Percentiles rank a stretch among this genome's conserved stretches.
Conservation (phyloP, 1,284 basidiomycete genomes). For the Trametes pubescens region DNA sequence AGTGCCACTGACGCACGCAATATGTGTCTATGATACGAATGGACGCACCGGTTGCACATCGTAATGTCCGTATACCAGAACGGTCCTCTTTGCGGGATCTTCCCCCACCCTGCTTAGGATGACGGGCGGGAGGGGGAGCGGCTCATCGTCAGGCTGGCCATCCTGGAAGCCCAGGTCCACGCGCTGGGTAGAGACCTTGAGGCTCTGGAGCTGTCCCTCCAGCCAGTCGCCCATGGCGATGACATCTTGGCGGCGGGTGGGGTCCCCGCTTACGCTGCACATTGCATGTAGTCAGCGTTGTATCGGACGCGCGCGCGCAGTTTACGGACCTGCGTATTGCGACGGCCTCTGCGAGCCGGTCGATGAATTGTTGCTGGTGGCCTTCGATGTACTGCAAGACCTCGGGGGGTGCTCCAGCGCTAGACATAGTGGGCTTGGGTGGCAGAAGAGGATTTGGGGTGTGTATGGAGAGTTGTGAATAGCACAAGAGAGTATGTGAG, state of each 20-base stretch:
- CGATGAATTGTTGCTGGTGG: constrained; percentile 79
- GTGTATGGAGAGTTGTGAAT: too few species aligned
- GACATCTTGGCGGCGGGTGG: constrained; percentile 76
- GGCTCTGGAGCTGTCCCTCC: constrained; percentile 70
- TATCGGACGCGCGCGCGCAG: background rate
- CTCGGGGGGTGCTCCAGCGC: background rate
- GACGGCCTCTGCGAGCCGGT: constrained; percentile 84
- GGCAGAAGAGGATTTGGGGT: background rate
- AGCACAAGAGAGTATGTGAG: background rate
- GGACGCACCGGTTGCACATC: constrained; percentile 81
- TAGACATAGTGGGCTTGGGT: background rate
- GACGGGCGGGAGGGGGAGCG: constrained; percentile 82
- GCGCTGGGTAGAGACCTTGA: constrained; percentile 80
- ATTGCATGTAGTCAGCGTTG: background rate
- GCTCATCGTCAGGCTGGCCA: constrained; percentile 70
- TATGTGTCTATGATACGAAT: background rate
- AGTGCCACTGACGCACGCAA: too few species aligned
- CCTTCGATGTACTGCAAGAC: constrained; percentile 73
- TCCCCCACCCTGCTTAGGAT: constrained; percentile 88
- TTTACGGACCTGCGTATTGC: constrained; percentile 80
- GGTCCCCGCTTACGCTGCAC: constrained; percentile 71
- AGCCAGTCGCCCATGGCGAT: constrained; percentile 87
- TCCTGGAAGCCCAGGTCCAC: constrained; percentile 82
- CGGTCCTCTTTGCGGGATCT: constrained; percentile 89
- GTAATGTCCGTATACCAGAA: constrained; percentile 93